Percentiles rank a stretch among this genome's conserved stretches.
These are phyloP conservation scores for Rhizopus stolonifer DNA, from an alignment of 371 early-diverging fungal genomes.

Conservation along the genomic window DNA sequence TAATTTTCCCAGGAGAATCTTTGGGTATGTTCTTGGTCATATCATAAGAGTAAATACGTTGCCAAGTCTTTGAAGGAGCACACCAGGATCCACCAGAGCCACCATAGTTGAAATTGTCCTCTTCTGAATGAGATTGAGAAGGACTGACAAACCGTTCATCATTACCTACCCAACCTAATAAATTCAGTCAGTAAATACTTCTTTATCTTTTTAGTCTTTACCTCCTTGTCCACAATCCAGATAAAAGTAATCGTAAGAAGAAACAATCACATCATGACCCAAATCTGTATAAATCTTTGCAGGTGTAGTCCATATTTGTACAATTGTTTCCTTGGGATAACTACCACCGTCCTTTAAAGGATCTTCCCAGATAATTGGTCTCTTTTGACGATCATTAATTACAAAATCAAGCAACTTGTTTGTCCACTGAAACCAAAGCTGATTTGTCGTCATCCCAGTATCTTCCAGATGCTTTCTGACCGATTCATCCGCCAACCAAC, in stretches of 20 bases:
- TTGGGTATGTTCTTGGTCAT: slow-evolving; percentile 49
- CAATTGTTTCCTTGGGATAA: slow-evolving; percentile 31
- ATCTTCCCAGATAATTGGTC: slow-evolving; percentile 32
- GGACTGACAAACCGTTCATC: slow-evolving; percentile 42
- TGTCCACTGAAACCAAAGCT: slow-evolving; percentile 17
- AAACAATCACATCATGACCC: slow-evolving; percentile 52
- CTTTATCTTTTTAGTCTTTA: slow-evolving; percentile 13
- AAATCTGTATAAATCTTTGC: slow-evolving; percentile 28
- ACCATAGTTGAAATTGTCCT: slow-evolving; percentile 40
- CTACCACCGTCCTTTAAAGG: slow-evolving; percentile 21
- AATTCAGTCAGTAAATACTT: too few relatives aligned
- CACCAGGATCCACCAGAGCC: slow-evolving; percentile 74
- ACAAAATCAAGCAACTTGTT: slow-evolving; percentile 10
- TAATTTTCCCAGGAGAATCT: slow-evolving; percentile 28
- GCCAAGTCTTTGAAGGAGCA: slow-evolving; percentile 49
- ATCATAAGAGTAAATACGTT: slow-evolving; percentile 44
- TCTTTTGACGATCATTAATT: slow-evolving; percentile 16
- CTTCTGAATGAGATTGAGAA: slow-evolving; percentile 28
- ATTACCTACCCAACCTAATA: slow-evolving; percentile 49
- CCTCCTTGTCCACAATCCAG: slow-evolving; percentile 62
- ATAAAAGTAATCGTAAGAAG: slow-evolving; percentile 55
- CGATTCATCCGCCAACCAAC: slow-evolving; percentile 41
- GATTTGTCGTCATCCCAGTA: slow-evolving; percentile 10
- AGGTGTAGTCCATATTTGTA: slow-evolving; percentile 55
- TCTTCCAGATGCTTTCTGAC: slow-evolving; percentile 12